Evolutionary conservation across 2,329 filamentous ascomycete species (phyloP).

Genomic region (Lasiodiplodia hormozganensis): DNA sequence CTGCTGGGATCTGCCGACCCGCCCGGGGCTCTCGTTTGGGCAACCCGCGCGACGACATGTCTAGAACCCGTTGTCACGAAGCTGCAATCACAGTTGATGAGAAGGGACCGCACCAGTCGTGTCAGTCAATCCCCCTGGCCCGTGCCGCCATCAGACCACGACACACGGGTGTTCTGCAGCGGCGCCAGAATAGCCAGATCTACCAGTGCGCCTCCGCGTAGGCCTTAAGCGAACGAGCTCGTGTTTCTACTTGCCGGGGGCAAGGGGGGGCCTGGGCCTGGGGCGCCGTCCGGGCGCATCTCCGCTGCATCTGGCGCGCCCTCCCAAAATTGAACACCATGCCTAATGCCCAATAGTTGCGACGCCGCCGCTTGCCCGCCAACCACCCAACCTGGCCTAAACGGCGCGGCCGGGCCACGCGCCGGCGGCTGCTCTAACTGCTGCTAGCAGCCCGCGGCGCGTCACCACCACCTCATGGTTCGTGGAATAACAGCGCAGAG

Average conservation of each 20-base stretch:
- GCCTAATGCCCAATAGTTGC: background rate
- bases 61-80: background rate
- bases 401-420: background rate
- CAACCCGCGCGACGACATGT: background rate
- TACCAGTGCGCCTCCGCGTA: constrained; percentile 1
- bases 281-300: background rate
- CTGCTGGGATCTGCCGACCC: constrained; percentile 10
- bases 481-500: constrained; percentile 19
- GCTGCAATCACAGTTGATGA: background rate
- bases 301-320: background rate
- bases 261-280: background rate
- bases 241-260: background rate
- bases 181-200: background rate
- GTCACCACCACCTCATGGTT: background rate
- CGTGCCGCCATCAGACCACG: background rate
- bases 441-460: background rate
- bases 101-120: background rate
- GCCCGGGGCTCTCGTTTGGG: background rate
- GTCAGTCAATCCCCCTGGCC: background rate
- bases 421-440: background rate
- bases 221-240: background rate
- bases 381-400: background rate
- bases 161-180: constrained; percentile 1
- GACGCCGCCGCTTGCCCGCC: constrained; percentile 10
- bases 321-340: background rate